phyloP scores from a whole-genome alignment of 169 alveolate genomes.

The Eimeria tenella region DNA sequence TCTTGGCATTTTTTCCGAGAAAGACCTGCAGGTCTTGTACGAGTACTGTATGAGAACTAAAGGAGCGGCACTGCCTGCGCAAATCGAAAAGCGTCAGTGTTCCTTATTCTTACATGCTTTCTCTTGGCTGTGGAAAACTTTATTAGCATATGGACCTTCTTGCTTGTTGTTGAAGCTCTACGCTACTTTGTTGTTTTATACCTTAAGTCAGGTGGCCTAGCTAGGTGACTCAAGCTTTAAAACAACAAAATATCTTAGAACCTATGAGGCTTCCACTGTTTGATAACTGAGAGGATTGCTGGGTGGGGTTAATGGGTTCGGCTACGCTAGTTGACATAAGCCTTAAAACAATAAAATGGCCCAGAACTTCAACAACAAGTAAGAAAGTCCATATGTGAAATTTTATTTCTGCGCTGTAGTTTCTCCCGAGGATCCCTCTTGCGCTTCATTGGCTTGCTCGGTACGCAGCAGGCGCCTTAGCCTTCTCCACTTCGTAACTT shows the following conservation, averaged over 20 bases:
- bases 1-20: constrained; percentile 43
- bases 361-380: no score
- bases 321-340: no score
- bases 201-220: not conserved
- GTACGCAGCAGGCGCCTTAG: not conserved
- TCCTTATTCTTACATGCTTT: not conserved
- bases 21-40: constrained; percentile 13
- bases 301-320: not conserved
- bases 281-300: not conserved
- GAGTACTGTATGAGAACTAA: constrained; percentile 14
- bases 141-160: not conserved
- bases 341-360: no score
- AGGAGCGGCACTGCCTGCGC: not conserved
- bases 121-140: not conserved
- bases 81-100: not conserved
- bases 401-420: not conserved
- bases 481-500: not conserved
- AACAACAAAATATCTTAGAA: not conserved
- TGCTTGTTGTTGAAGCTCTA: no score
- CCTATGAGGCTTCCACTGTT: not conserved
- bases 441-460: constrained; percentile 8
- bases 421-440: no score
- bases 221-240: not conserved
- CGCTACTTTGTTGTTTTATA: not conserved
- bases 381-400: not conserved